Evolutionary conservation across 176 grass and related monocot genomes (phyloP), one percentile per base, ranked within the genome.

Genomic region (Phoenix roebelenii): DNA sequence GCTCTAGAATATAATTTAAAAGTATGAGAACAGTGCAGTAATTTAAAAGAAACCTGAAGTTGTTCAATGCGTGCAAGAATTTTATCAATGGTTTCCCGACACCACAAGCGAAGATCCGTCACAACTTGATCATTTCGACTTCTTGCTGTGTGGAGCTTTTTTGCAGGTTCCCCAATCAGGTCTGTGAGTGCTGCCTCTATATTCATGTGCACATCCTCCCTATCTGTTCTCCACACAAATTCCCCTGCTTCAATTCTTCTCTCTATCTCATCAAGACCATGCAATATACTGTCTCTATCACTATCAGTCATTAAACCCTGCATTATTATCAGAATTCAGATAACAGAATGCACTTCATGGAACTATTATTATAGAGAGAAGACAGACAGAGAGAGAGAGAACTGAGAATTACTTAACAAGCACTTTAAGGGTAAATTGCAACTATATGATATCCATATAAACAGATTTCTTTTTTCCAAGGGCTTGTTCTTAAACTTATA

Each of bases 181-280:
- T 98, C 93, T 23, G 89, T 98, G 7, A 98, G 68, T 71, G 87
- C 81, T 23, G 93, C 93, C 68, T 98, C 93, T 57, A 98, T 98
- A 67, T 98, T 92, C 87, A 98, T 98, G 69, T 98, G 93, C 15
- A 98, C 93, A 15, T 98, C 93, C 74, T 92, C 87, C 70, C 71
- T 61, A 60, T 98, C 93, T 20, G 68, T 88, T 52, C 82, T 83
- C 93, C 93, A 98, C 49, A 92, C 78, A 75, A 98, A 98, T 56
- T 91, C 80, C 1, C 87, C 87, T 55, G 80, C 87, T 65, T 88
- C 75, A 70, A 97, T 97, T 49, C 73, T 72, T 49, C 23, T 88
- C 76, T 91, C 85, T 39, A 97, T 91, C 65, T 91, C 78, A 74
- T 97, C 84, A 16, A 97, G 87, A 15, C 92, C 92, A 50, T 74